These are phyloP conservation scores for Rhypophila decipiens DNA, from an alignment of 495 filamentous ascomycete species.

Conservation along the genomic window DNA sequence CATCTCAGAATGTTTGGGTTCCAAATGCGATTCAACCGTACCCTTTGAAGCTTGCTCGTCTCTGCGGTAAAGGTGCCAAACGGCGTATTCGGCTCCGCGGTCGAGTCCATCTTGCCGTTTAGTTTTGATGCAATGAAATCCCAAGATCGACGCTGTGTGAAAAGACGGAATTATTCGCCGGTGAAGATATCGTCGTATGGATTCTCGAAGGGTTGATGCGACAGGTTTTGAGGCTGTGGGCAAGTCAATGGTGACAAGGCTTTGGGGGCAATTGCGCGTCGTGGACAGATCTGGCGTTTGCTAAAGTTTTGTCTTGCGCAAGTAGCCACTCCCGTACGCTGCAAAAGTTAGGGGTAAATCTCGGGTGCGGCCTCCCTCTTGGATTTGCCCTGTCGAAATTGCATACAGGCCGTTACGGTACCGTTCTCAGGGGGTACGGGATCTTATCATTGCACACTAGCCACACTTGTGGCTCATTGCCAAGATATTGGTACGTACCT, in stretches of 20 bases:
- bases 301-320: not conserved
- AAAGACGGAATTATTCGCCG: not conserved
- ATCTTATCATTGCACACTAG: not conserved
- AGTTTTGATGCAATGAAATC: not conserved
- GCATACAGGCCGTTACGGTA: no score
- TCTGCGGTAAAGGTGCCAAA: slow-evolving; percentile 25
- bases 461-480: not conserved
- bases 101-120: slow-evolving; percentile 15
- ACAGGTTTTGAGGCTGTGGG: not conserved
- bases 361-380: slow-evolving; percentile 4
- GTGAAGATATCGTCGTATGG: no score
- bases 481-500: not conserved
- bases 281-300: slow-evolving; percentile 11
- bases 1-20: no score
- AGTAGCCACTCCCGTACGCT: slow-evolving; percentile 3
- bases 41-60: slow-evolving; percentile 34
- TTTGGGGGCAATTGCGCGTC: slow-evolving; percentile 5
- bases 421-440: no score
- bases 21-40: slow-evolving; percentile 16
- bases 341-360: slow-evolving; percentile 5
- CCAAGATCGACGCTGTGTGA: not conserved
- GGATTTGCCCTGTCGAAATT: not conserved
- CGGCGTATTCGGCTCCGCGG: slow-evolving; percentile 23
- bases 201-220: not conserved
- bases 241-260: not conserved